Percentiles rank a stretch among this genome's conserved stretches.
Conservation (phyloP, 345 rosid genomes). For the Salix suchowensis region DNA sequence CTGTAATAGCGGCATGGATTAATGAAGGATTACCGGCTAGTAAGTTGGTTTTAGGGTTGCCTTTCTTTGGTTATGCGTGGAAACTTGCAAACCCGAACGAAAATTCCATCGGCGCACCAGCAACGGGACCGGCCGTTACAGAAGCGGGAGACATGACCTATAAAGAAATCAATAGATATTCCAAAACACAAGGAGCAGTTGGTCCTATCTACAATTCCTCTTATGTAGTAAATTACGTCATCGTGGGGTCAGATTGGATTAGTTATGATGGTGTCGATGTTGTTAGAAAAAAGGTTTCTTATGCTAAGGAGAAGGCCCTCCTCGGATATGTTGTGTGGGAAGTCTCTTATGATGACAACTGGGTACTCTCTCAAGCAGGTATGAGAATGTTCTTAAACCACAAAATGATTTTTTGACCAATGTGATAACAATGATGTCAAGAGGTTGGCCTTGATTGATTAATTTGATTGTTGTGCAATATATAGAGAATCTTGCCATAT, state of each 20-base stretch:
- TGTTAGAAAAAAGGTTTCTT: conserved; percentile 30
- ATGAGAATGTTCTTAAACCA: neutral
- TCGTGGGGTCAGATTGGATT: conserved; percentile 27
- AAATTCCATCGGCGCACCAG: neutral
- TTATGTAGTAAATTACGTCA: conserved; percentile 17
- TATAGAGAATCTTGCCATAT: too few species aligned
- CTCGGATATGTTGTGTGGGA: conserved; percentile 35
- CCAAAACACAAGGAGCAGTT: conserved; percentile 25
- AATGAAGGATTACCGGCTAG: conserved; percentile 18
- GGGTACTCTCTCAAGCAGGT: conserved; percentile 44
- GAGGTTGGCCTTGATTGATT: too few species aligned
- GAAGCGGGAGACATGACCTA: conserved; percentile 21
- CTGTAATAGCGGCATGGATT: conserved; percentile 25
- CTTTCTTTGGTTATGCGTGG: conserved; percentile 34
- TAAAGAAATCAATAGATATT: conserved; percentile 20
- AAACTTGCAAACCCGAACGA: conserved; percentile 14
- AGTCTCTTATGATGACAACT: conserved; percentile 27
- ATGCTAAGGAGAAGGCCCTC: conserved; percentile 33
- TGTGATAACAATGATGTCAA: too few species aligned
- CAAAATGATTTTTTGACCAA: neutral
- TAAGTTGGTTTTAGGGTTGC: conserved; percentile 30
- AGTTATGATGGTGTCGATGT: conserved; percentile 39
- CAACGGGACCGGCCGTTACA: neutral
- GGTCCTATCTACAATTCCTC: conserved; percentile 24
- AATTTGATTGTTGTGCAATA: too few species aligned